Evolutionary conservation across 805 yeast species (phyloP).

Genomic region (Ogataea wickerhamii): DNA sequence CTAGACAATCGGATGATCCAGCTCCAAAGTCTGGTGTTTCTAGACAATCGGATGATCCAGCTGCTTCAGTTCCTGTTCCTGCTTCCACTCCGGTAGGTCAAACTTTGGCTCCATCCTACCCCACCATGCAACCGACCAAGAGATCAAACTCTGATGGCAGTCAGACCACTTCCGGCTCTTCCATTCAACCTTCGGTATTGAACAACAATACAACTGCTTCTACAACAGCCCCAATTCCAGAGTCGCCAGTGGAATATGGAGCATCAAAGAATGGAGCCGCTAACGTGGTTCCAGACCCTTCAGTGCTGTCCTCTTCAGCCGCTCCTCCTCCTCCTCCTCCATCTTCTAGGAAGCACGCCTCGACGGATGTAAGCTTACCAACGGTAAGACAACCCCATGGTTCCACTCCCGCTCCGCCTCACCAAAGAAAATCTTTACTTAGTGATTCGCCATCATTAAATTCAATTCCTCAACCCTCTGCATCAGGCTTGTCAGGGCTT

Average conservation of each 20-base stretch:
- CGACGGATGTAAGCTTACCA: constrained; percentile 14
- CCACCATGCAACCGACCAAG: constrained; percentile 32
- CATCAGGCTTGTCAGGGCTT: constrained; percentile 23
- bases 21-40: not conserved
- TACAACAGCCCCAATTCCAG: constrained; percentile 19
- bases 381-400: constrained; percentile 25
- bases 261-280: constrained; percentile 1
- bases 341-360: constrained; percentile 30
- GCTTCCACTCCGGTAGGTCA: not conserved
- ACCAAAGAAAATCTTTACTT: constrained; percentile 28
- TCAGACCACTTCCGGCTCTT: constrained; percentile 12
- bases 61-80: not conserved
- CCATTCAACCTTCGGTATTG: constrained; percentile 24
- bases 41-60: not conserved
- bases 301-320: constrained; percentile 9
- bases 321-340: constrained; percentile 39
- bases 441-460: constrained; percentile 7
- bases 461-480: constrained; percentile 2
- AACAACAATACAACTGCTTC: constrained; percentile 13
- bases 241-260: constrained; percentile 8
- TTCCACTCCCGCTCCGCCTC: constrained; percentile 32
- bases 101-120: constrained; percentile 14
- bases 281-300: constrained; percentile 13
- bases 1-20: not conserved
- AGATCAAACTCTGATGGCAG: constrained; percentile 26